Percentiles rank a stretch among this genome's conserved stretches.
Evolutionary conservation across 1,284 basidiomycete species (phyloP).

Genomic region (Rhodotorula sp.): DNA sequence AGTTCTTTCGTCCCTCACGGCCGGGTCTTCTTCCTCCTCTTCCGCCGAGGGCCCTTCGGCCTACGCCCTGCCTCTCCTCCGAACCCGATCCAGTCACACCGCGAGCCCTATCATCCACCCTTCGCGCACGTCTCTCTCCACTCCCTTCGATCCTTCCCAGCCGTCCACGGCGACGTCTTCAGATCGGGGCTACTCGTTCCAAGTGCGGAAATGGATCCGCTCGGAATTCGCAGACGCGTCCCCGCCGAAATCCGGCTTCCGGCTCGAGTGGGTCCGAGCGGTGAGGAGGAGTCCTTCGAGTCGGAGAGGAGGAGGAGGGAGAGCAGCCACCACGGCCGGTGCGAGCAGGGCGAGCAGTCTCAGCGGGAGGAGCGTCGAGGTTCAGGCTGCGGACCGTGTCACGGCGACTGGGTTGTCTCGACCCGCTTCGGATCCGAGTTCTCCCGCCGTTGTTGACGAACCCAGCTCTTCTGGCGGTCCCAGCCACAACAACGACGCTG

Average conservation of each 20-base stretch:
- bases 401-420: not conserved
- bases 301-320: not conserved
- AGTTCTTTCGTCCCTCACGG: not conserved
- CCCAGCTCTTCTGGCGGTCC: no score
- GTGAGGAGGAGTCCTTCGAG: not conserved
- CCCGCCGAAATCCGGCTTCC: not conserved
- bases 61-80: constrained; percentile 17
- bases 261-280: constrained; percentile 14
- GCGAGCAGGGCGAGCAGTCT: not conserved
- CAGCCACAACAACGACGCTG: no score
- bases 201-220: constrained; percentile 12
- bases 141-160: not conserved
- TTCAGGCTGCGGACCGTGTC: not conserved
- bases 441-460: no score
- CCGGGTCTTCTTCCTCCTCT: not conserved
- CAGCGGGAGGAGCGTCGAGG: not conserved
- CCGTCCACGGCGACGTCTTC: not conserved
- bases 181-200: constrained; percentile 65
- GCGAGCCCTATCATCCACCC: not conserved
- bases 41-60: not conserved
- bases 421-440: no score
- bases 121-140: not conserved
- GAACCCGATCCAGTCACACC: constrained; percentile 8
- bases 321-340: no score
- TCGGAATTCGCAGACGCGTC: constrained; percentile 2